Base-by-base conservation (phyloP, 2,329 filamentous ascomycete genomes). In the Geosmithia flava region DNA sequence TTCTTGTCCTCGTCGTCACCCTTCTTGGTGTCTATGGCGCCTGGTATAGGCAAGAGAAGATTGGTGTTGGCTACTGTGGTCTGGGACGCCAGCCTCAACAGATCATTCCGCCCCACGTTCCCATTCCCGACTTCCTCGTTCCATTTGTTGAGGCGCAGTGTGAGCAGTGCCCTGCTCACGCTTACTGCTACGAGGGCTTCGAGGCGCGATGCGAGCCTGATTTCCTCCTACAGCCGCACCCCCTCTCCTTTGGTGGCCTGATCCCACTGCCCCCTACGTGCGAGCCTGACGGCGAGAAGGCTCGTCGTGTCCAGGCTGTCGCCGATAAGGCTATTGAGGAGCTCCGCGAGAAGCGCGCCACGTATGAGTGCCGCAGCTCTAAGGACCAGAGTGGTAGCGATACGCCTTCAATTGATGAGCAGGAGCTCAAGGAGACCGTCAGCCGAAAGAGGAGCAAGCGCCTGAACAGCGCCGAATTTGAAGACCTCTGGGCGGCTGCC, bases 21-120 rank as follows among this genome's bases (percentile, higher is more conserved):
- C 66, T 93, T 10, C 63, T 93, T 7, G 76, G 76, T 30, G 80
- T 83, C 1, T 87, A 95, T 53, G 84, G 75, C 29, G 78, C 78
- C 8, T 93, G 90, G 78, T 98, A 90, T 70, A 76, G 91, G 45
- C 87, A 95, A 61, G 93, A 98, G 66, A 97, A 97, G 72, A 71
- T 95, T n/a, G 85, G 87, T 16, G 87, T 97, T 19, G 93, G 94
- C 33, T 98, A 95, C 61, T 98, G 93, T 61, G 89, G 90, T 13
- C 77, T 95, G 47, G 93, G 85, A 20, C 78, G 82, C 47, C 71
- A 79, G 45, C 77, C 73, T 2, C 70, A 66, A 30, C 59, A 70
- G 53, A 59, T 80, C 29, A 62, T 79, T 17, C 74, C 75, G 11
- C 60, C 63, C 11, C 64, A 74, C 20, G 56, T 72, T 39, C 66